Evolutionary conservation across 1,284 basidiomycete species (phyloP).

Genomic region (Tilletia indica): DNA sequence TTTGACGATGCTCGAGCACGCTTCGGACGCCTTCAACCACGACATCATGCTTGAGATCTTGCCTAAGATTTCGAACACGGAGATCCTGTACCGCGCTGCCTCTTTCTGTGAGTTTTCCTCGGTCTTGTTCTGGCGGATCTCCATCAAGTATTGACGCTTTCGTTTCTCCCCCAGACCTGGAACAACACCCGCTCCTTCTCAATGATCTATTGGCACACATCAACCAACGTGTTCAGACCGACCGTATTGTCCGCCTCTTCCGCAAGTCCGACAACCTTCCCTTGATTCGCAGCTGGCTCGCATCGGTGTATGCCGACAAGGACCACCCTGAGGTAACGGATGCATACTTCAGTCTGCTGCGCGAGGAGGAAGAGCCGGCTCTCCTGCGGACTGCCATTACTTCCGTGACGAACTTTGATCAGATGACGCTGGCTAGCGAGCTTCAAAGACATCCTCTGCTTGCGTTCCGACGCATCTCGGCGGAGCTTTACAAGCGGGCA

Average conservation of each 20-base stretch:
- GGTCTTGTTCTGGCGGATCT: conserved; percentile 22
- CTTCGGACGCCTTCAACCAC: conserved; percentile 96
- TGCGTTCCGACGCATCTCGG: conserved; percentile 85
- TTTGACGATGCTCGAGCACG: conserved; percentile 94
- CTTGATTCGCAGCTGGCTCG: conserved; percentile 90
- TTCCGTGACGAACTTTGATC: conserved; percentile 97
- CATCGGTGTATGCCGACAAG: conserved; percentile 72
- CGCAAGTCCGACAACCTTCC: conserved; percentile 85
- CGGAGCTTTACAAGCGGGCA: conserved; percentile 97
- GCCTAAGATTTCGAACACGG: conserved; percentile 80
- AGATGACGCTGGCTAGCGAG: conserved; percentile 77
- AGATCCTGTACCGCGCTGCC: conserved; percentile 84
- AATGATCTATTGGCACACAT: conserved; percentile 90
- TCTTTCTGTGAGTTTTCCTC: conserved; percentile 55
- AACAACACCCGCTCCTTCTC: conserved; percentile 87
- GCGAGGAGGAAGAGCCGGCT: conserved; percentile 98
- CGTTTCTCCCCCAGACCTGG: conserved; percentile 62
- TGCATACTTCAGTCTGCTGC: conserved; percentile 91
- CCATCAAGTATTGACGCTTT: conserved; percentile 7
- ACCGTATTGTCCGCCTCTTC: conserved; percentile 92
- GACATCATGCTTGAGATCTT: conserved; percentile 73
- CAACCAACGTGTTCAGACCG: conserved; percentile 88
- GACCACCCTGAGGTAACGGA: conserved; percentile 93
- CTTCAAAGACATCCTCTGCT: conserved; percentile 87
- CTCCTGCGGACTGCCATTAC: conserved; percentile 93